Evolutionary conservation across 331 rosid species (phyloP).

Genomic region (Dryas integrifolia): DNA sequence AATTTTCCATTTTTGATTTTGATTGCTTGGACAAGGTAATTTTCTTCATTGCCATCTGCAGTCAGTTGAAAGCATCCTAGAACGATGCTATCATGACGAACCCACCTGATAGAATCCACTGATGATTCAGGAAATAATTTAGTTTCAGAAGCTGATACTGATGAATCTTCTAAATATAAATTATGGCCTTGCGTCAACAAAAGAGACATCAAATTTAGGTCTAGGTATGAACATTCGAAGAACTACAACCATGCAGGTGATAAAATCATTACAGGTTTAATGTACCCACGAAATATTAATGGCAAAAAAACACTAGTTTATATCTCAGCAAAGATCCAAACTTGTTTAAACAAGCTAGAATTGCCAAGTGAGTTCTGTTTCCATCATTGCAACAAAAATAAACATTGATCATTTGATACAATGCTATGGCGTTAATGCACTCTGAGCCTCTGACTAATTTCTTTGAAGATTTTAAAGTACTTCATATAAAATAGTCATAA

Average conservation of each 20-base stretch:
- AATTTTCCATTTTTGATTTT: constrained; percentile 62
- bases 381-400: too few species aligned
- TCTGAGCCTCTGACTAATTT: too few species aligned
- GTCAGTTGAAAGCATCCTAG: constrained; percentile 80
- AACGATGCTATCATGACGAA: constrained; percentile 76
- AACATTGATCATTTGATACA: too few species aligned
- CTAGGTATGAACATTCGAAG: background rate
- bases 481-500: too few species aligned
- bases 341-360: background rate
- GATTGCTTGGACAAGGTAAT: constrained; percentile 75
- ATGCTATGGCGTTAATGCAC: too few species aligned
- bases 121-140: constrained; percentile 37
- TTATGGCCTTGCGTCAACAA: background rate
- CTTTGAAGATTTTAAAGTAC: too few species aligned
- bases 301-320: background rate
- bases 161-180: constrained; percentile 9
- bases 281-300: background rate
- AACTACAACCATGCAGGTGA: background rate
- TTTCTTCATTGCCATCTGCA: constrained; percentile 69
- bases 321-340: background rate
- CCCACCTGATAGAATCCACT: constrained; percentile 91
- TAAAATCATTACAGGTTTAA: background rate
- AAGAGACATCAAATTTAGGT: background rate
- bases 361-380: too few species aligned
- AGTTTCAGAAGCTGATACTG: constrained; percentile 27